These are phyloP conservation scores for Dryadomyces quercivorus DNA, from an alignment of 2,329 filamentous ascomycete species.

Conservation along the genomic window DNA sequence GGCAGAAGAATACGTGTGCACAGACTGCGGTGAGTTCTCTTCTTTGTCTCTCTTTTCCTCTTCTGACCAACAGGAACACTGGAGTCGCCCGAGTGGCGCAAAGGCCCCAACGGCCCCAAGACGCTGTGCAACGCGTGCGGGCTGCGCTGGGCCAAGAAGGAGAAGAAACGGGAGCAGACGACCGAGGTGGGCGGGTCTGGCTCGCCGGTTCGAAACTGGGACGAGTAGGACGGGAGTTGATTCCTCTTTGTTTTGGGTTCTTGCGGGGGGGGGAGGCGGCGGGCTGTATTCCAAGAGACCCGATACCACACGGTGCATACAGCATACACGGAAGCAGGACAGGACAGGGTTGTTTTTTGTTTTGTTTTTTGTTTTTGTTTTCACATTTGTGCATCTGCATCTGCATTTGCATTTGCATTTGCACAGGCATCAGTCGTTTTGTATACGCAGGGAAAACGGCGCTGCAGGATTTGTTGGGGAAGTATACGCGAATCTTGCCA, in stretches of 20 bases:
- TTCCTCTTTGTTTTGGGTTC: not conserved
- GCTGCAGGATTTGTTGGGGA: not conserved
- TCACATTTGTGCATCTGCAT: not conserved
- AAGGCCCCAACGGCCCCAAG: constrained; percentile 84
- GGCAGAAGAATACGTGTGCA: constrained; percentile 84
- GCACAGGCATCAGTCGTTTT: not conserved
- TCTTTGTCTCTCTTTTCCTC: not conserved
- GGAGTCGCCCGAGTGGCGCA: constrained; percentile 92
- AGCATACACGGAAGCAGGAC: not conserved
- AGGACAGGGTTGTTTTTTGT: not conserved
- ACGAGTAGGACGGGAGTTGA: not conserved
- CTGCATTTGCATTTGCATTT: not conserved
- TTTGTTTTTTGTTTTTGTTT: not conserved
- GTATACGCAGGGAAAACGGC: constrained; percentile 1
- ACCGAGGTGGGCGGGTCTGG: not conserved
- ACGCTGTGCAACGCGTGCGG: constrained; percentile 94
- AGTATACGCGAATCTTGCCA: too few species aligned
- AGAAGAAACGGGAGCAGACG: constrained; percentile 45
- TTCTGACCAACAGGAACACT: constrained; percentile 46
- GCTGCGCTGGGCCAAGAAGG: constrained; percentile 63
- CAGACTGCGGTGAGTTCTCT: constrained; percentile 62
- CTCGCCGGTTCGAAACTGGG: constrained; percentile 2
- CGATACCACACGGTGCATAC: too few species aligned
- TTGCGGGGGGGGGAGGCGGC: not conserved
- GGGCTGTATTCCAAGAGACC: too few species aligned